These are phyloP conservation scores for Coemansia sp. DNA, from an alignment of 192 early-diverging fungal genomes.

Conservation along the genomic window DNA sequence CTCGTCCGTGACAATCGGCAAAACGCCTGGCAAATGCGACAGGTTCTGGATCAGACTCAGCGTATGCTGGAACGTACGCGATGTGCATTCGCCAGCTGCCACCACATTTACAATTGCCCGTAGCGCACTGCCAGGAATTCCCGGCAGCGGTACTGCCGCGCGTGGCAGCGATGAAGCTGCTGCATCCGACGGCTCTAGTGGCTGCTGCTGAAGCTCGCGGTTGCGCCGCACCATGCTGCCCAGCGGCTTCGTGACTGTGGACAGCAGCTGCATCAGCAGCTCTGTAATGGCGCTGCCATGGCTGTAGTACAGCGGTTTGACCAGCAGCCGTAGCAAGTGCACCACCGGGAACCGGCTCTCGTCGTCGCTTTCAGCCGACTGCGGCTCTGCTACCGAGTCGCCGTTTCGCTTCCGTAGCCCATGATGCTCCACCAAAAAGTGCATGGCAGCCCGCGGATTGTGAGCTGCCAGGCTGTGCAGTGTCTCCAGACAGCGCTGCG, in stretches of 20 bases:
- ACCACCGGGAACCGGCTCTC: constrained; percentile 54
- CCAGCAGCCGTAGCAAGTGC: constrained; percentile 78
- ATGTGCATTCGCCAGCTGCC: constrained; percentile 85
- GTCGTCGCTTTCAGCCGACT: no score
- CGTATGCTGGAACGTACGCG: constrained; percentile 92
- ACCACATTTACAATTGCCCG: constrained; percentile 85
- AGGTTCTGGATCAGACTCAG: constrained; percentile 87
- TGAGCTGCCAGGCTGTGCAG: constrained; percentile 74
- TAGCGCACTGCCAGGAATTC: constrained; percentile 79
- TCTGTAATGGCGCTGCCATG: constrained; percentile 77
- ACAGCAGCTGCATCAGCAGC: constrained; percentile 80
- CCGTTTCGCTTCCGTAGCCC: constrained; percentile 58
- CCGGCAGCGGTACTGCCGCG: constrained; percentile 63
- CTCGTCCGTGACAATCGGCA: constrained; percentile 77
- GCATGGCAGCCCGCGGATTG: constrained; percentile 70
- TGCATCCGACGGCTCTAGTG: constrained; percentile 17
- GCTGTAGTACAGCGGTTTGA: constrained; percentile 76
- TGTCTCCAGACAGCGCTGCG: constrained; percentile 83
- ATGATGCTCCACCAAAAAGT: constrained; percentile 60
- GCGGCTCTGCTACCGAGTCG: no score
- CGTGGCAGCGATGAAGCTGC: not conserved
- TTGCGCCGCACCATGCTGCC: constrained; percentile 57
- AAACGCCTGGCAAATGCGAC: constrained; percentile 64
- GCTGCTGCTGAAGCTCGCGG: constrained; percentile 39
- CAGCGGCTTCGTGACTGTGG: constrained; percentile 75